These are phyloP conservation scores for Trichophyton schoenleinii DNA, from an alignment of 2,329 filamentous ascomycete genomes.

Conservation along the genomic window DNA sequence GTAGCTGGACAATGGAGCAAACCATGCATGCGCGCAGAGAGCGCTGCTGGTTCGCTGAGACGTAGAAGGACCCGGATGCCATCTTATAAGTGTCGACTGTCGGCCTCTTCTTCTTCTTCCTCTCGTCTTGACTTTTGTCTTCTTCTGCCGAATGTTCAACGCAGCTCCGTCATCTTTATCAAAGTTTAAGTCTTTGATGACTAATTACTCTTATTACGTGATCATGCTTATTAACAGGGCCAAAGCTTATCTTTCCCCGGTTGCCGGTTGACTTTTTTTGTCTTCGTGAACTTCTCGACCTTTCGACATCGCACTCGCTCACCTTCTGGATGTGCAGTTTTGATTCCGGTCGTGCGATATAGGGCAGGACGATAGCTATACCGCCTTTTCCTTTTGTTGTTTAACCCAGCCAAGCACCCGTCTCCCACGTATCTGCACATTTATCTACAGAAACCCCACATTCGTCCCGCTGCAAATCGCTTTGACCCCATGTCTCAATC, in stretches of 20 bases:
- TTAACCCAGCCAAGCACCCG: neutral
- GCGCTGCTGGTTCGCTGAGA: conserved; percentile 63
- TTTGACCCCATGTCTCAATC: conserved; percentile 27
- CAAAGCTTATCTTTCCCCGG: neutral
- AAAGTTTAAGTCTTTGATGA: neutral
- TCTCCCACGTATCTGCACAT: neutral
- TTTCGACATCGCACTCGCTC: neutral
- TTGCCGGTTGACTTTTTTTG: neutral
- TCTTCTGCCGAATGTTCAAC: no score
- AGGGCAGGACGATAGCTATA: neutral
- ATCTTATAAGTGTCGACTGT: neutral
- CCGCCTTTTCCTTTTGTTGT: neutral
- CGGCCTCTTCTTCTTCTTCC: neutral
- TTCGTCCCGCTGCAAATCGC: neutral
- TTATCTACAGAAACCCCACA: neutral
- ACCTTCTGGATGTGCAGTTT: neutral
- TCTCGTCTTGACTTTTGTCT: neutral
- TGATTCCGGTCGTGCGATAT: neutral
- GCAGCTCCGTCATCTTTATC: neutral
- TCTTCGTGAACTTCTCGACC: neutral
- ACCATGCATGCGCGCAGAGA: conserved; percentile 96
- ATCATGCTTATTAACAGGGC: neutral
- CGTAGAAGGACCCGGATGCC: conserved; percentile 41
- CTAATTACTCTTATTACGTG: neutral
- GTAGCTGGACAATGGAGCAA: conserved; percentile 84